phyloP scores from a whole-genome alignment of 176 grass and related monocot genomes.

The Musa acuminata region DNA sequence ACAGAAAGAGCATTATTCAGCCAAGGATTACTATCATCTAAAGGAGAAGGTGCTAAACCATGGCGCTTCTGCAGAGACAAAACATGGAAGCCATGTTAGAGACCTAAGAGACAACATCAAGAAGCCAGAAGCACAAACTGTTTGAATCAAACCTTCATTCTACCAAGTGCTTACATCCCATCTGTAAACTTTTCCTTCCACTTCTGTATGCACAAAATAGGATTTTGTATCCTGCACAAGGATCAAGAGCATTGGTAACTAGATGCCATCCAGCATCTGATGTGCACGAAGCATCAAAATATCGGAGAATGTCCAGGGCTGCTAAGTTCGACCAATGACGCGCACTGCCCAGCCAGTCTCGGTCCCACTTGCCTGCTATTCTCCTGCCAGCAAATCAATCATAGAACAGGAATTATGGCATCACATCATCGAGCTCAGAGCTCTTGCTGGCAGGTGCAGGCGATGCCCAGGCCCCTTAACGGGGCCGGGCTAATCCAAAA shows the following conservation, averaged over 20 bases:
- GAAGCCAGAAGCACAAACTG: background rate
- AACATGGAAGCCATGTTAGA: background rate
- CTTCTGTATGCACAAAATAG: background rate
- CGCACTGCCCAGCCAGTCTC: constrained; percentile 18
- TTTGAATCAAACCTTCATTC: background rate
- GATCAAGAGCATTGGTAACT: background rate
- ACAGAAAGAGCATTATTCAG: too few relatives aligned
- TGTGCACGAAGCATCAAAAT: background rate
- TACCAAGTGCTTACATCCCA: too few relatives aligned
- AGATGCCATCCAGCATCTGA: background rate
- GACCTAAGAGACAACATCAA: background rate
- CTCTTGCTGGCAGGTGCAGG: constrained; percentile 63
- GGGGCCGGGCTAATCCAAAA: constrained; percentile 95
- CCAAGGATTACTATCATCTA: too few relatives aligned
- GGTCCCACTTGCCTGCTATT: constrained; percentile 44
- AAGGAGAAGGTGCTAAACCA: background rate
- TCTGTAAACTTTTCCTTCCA: too few relatives aligned
- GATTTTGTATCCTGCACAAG: background rate
- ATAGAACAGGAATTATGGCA: background rate
- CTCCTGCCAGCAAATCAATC: constrained; percentile 38
- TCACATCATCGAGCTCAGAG: background rate
- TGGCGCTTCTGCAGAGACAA: background rate
- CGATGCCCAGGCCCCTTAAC: constrained; percentile 86
- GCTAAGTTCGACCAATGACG: background rate
- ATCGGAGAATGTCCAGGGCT: background rate